Conservation (phyloP, 768 basidiomycete species). For the Phlegmacium glaucopus region DNA sequence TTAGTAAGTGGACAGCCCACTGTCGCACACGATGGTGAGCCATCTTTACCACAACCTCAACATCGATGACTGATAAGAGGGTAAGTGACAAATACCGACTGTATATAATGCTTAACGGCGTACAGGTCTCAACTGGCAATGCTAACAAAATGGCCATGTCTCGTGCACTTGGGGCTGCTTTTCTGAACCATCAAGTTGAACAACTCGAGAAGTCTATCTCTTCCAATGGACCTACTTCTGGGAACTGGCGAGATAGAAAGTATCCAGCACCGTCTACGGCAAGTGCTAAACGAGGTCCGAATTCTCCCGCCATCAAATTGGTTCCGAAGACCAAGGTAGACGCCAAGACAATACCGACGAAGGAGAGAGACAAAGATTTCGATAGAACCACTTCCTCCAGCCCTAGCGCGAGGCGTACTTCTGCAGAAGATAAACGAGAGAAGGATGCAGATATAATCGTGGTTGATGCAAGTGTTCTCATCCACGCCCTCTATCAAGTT, state of each 20-base stretch:
- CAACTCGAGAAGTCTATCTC: slow-evolving; percentile 78
- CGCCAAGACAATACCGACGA: slow-evolving; percentile 12
- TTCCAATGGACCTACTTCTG: slow-evolving; percentile 42
- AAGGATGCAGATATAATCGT: slow-evolving; percentile 77
- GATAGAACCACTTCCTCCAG: slow-evolving; percentile 17
- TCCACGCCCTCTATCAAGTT: slow-evolving; percentile 74
- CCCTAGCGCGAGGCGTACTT: slow-evolving; percentile 23
- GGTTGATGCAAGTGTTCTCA: slow-evolving; percentile 78
- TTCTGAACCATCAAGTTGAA: slow-evolving; percentile 84
- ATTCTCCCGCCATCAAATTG: slow-evolving; percentile 28
- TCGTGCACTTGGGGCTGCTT: slow-evolving; percentile 81
- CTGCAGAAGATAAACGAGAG: slow-evolving; percentile 35
- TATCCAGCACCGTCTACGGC: slow-evolving; percentile 12
- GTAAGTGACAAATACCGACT: background rate
- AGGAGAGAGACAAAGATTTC: slow-evolving; percentile 15
- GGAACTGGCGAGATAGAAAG: slow-evolving; percentile 60
- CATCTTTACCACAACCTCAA: background rate
- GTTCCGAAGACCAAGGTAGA: slow-evolving; percentile 27
- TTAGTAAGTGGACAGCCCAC: background rate
- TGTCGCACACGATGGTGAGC: background rate
- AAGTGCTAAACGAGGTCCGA: slow-evolving; percentile 28
- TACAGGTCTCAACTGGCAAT: slow-evolving; percentile 24
- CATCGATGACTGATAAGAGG: background rate
- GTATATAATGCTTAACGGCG: background rate
- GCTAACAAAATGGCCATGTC: slow-evolving; percentile 78